Evolutionary conservation across 2,329 filamentous ascomycete genomes (phyloP).

Genomic region (Myriosclerotinia scirpicola): DNA sequence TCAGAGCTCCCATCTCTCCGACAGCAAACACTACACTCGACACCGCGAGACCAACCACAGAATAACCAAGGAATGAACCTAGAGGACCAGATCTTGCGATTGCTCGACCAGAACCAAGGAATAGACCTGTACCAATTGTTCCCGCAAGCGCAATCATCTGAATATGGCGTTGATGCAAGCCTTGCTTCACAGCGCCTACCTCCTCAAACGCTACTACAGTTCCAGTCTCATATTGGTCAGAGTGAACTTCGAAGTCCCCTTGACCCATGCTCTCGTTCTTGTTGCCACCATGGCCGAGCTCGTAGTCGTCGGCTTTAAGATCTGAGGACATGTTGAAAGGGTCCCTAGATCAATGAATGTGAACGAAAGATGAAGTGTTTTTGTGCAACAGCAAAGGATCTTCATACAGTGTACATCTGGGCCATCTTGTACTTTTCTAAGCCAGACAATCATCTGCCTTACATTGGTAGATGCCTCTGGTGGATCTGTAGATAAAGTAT

Average conservation of each 20-base stretch:
- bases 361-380: no score
- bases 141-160: constrained; percentile 47
- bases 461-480: not conserved
- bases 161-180: constrained; percentile 42
- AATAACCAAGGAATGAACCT: constrained; percentile 45
- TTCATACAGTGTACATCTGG: not conserved
- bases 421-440: not conserved
- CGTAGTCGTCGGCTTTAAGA: constrained; percentile 6
- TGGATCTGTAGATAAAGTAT: not conserved
- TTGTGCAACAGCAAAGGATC: not conserved
- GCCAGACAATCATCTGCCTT: not conserved
- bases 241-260: constrained; percentile 1
- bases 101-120: constrained; percentile 51
- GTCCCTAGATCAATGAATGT: not conserved
- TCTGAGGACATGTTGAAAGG: constrained; percentile 7
- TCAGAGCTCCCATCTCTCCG: constrained; percentile 41
- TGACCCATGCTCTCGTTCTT: constrained; percentile 6
- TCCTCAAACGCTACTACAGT: constrained; percentile 3
- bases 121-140: constrained; percentile 53
- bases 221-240: not conserved
- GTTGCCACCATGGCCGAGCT: constrained; percentile 12
- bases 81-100: constrained; percentile 50
- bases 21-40: constrained; percentile 47
- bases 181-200: constrained; percentile 7
- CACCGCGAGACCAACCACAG: constrained; percentile 43